Base-by-base conservation (phyloP, 805 yeast genomes). In the Maudiozyma bulderi region DNA sequence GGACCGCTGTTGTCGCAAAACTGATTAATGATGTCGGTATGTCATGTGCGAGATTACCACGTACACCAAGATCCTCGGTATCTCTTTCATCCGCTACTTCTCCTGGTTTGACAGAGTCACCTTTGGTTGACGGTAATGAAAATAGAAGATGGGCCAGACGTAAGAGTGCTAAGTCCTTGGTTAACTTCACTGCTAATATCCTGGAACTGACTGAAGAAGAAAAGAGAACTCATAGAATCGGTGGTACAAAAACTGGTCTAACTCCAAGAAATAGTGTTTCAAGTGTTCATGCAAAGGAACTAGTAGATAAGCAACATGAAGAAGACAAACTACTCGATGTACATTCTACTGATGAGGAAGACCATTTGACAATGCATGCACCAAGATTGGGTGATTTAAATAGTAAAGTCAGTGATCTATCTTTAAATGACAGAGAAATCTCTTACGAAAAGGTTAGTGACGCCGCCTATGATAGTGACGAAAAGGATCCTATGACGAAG, bases 1-100 rank as follows among this genome's bases (percentile, higher is more conserved):
- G 97, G 97, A 89, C 96, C 1, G 91, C 95, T 0, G 74, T 90
- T 43, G 93, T 89, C 46, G 95, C 96, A 40, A 85, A 91, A 68
- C 80, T 90, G 80, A 87, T 89, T 61, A 93, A 86, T 62, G 93
- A 90, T 68, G 87, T 86, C 43, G 96, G 96, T 51, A 75, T 80
- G 43, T 76, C 87, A 0, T 80, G 64, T 45, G 56, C 60, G 15
- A 58, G 61, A 46, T 52, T 57, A 49, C 67, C 61, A 44, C 57
- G 60, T 49, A 63, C 60, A 31, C 59, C 59, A 38, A 57, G 62
- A 54, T 52, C 61, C 38, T 57, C 66, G 8, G 59, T 63, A 2
- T 49, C 58, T 31, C 47, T 56, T 13, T 47, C 56, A 15, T 14
- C 46, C 1, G 45, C 45, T 1, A 40, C 52, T 6, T 46, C 53